These are phyloP conservation scores for Fennellomyces sp. DNA, from an alignment of 371 early-diverging fungal species.

Conservation along the genomic window DNA sequence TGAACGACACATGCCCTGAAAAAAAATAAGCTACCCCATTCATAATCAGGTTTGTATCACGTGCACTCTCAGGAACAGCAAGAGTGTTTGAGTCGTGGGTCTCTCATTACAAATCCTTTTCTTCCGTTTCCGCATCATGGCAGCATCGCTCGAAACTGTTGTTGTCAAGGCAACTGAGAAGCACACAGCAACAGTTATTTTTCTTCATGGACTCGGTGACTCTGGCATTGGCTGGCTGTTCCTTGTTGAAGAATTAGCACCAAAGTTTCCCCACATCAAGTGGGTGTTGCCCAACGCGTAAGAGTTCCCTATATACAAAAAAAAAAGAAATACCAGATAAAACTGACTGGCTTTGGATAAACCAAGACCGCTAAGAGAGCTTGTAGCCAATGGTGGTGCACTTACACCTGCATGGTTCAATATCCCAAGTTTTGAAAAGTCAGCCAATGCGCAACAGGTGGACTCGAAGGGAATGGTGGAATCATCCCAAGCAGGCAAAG, in stretches of 20 bases:
- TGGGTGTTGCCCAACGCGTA: constrained; percentile 87
- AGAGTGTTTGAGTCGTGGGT: not conserved
- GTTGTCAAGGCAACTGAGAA: constrained; percentile 46
- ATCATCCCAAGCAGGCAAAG: constrained; percentile 60
- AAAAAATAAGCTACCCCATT: too few species aligned
- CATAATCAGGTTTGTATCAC: not conserved
- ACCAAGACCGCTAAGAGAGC: constrained; percentile 7
- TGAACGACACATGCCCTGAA: too few species aligned
- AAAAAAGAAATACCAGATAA: too few species aligned
- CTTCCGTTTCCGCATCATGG: not conserved
- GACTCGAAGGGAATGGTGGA: constrained; percentile 81
- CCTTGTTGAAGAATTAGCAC: constrained; percentile 62
- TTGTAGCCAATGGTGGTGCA: constrained; percentile 5
- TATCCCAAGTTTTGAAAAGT: constrained; percentile 59
- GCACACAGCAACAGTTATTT: constrained; percentile 82
- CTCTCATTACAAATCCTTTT: not conserved
- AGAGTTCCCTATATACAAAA: constrained; percentile 6
- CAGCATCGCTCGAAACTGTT: constrained; percentile 18
- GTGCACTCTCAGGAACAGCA: not conserved
- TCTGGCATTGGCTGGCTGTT: constrained; percentile 73
- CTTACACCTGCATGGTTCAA: constrained; percentile 76
- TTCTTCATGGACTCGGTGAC: constrained; percentile 80
- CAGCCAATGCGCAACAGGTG: constrained; percentile 50
- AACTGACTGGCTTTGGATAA: too few species aligned
- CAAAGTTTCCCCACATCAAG: constrained; percentile 75